phyloP scores from a whole-genome alignment of 352 stramenopile species.

The Phytophthora pistaciae region DNA sequence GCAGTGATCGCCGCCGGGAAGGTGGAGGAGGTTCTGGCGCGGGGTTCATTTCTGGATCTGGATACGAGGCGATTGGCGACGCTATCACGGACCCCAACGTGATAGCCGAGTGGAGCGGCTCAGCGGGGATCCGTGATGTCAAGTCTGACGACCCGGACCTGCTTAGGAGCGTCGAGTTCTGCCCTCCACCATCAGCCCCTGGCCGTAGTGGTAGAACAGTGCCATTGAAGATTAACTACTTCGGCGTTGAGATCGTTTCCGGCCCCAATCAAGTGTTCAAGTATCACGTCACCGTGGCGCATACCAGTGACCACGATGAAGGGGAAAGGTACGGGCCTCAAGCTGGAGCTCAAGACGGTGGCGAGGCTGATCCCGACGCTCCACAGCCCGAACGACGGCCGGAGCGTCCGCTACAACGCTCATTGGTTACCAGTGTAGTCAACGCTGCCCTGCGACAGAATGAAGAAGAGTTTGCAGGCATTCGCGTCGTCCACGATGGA shows the following conservation, averaged over 20 bases:
- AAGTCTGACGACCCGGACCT: slow-evolving; percentile 24
- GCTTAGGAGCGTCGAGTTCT: slow-evolving; percentile 32
- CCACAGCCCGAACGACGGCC: not conserved
- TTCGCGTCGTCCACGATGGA: slow-evolving; percentile 59
- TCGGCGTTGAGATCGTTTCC: slow-evolving; percentile 47
- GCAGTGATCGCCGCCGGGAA: not conserved
- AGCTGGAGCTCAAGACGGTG: not conserved
- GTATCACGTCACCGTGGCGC: slow-evolving; percentile 57
- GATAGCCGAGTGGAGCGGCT: slow-evolving; percentile 42
- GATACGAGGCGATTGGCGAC: slow-evolving; percentile 52
- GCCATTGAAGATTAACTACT: slow-evolving; percentile 56
- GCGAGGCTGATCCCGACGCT: not conserved
- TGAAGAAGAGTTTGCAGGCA: slow-evolving; percentile 45
- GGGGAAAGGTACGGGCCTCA: slow-evolving; percentile 40
- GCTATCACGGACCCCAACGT: slow-evolving; percentile 42
- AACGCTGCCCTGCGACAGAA: slow-evolving; percentile 42
- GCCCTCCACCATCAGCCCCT: slow-evolving; percentile 28
- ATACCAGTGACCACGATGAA: slow-evolving; percentile 1
- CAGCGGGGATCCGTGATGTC: slow-evolving; percentile 22
- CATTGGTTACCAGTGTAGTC: slow-evolving; percentile 45
- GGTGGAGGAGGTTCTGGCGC: not conserved
- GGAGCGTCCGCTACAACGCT: slow-evolving; percentile 37
- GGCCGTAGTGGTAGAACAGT: slow-evolving; percentile 29
- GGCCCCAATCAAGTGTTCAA: slow-evolving; percentile 52
- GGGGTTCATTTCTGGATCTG: slow-evolving; percentile 23